These are phyloP conservation scores for Anaeromyces robustus DNA, from an alignment of 192 early-diverging fungal genomes.

Conservation along the genomic window DNA sequence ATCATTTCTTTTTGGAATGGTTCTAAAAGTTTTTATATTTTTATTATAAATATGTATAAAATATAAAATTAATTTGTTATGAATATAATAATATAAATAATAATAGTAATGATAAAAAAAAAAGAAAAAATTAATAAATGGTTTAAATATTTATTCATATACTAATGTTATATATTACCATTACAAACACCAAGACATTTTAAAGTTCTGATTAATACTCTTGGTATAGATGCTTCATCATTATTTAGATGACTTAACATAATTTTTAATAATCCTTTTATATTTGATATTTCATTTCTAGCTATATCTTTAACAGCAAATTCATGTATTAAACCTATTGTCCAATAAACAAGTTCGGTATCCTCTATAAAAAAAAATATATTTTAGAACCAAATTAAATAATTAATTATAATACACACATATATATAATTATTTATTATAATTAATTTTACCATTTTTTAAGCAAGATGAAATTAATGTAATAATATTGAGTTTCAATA, in stretches of 20 bases:
- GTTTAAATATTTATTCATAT: no score
- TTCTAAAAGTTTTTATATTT: constrained; percentile 15
- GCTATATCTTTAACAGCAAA: constrained; percentile 29
- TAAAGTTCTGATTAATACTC: constrained; percentile 50
- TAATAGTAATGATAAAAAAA: no score
- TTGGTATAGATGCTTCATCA: constrained; percentile 47
- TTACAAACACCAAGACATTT: constrained; percentile 52
- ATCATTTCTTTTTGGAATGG: constrained; percentile 46
- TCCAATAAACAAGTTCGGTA: constrained; percentile 61
- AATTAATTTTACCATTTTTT: constrained; percentile 27
- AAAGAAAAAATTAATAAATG: no score
- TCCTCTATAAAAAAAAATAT: constrained; percentile 29
- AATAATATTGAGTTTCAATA: constrained; percentile 49
- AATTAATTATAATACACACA: no score
- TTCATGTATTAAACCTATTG: constrained; percentile 62
- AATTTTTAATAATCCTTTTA: constrained; percentile 40
- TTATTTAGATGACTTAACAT: constrained; percentile 35
- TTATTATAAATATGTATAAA: no score
- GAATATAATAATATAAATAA: no score
- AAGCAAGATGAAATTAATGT: constrained; percentile 48
- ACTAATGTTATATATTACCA: constrained; percentile 21
- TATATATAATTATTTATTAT: no score
- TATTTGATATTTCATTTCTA: constrained; percentile 31
- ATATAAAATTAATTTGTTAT: no score
- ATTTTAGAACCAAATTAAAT: no score